phyloP scores from a whole-genome alignment of 1,284 basidiomycete species.

The Lentinus polychrous region DNA sequence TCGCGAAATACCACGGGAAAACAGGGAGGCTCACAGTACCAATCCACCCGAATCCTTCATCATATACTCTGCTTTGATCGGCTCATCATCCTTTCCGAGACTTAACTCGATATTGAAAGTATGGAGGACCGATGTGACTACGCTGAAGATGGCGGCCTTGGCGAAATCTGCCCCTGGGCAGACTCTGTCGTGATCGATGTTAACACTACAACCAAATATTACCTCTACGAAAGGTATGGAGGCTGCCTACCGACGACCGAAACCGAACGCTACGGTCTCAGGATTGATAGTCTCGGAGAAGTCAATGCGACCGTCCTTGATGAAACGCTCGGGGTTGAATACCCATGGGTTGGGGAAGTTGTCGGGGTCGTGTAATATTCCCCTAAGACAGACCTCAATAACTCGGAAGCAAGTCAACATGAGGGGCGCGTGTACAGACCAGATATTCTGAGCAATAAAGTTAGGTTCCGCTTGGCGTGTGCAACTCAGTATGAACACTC shows the following conservation, averaged over 20 bases:
- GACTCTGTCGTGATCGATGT: neutral
- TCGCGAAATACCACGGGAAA: neutral
- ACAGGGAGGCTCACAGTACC: neutral
- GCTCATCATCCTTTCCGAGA: neutral
- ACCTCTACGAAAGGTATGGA: neutral
- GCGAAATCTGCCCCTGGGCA: conserved; percentile 3
- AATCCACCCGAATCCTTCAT: neutral
- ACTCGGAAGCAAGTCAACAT: no score
- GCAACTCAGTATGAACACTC: neutral
- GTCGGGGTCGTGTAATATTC: conserved; percentile 17
- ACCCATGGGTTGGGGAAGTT: conserved; percentile 18
- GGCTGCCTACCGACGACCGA: conserved; percentile 7
- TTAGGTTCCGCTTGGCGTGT: no score
- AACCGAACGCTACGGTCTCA: conserved; percentile 7
- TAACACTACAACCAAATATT: neutral
- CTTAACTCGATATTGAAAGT: conserved; percentile 1
- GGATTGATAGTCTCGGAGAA: neutral
- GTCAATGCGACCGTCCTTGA: conserved; percentile 4
- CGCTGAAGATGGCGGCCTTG: neutral
- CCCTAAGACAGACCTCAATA: conserved; percentile 10
- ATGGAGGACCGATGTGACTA: conserved; percentile 3
- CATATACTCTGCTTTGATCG: neutral
- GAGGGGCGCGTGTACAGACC: neutral
- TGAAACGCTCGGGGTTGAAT: conserved; percentile 20
- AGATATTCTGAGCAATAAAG: no score